Conservation (phyloP, 2,329 filamentous ascomycete species). For the Grosmannia penicillata region DNA sequence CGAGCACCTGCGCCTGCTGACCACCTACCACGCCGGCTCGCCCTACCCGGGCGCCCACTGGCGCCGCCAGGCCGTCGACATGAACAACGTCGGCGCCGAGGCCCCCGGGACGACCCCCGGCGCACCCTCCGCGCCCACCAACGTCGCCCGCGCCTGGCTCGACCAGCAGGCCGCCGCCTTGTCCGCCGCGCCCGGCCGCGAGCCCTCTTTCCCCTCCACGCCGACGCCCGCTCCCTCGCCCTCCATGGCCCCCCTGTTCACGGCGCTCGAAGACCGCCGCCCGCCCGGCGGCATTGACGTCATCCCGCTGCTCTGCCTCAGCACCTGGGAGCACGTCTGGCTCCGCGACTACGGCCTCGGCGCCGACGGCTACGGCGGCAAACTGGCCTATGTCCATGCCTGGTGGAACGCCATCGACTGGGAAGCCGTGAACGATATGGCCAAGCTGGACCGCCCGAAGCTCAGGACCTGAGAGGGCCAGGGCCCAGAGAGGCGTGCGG, state of each 20-base stretch:
- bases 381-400: conserved; percentile 56
- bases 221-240: no score
- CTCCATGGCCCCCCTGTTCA: not conserved
- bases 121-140: not conserved
- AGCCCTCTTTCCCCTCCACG: no score
- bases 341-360: conserved; percentile 61
- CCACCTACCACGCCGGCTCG: conserved; percentile 82
- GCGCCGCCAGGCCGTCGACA: conserved; percentile 53
- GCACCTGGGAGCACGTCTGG: conserved; percentile 94
- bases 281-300: conserved; percentile 55
- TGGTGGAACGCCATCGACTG: conserved; percentile 91
- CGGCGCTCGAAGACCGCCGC: conserved; percentile 17
- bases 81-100: conserved; percentile 44
- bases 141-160: conserved; percentile 21
- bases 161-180: conserved; percentile 20
- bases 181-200: conserved; percentile 5
- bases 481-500: no score
- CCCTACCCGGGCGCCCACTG: conserved; percentile 78
- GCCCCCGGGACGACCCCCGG: conserved; percentile 2
- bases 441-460: conserved; percentile 15
- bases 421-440: conserved; percentile 46
- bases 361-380: conserved; percentile 48
- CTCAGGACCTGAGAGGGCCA: conserved; percentile 6
- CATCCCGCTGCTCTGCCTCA: conserved; percentile 73
- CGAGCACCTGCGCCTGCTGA: conserved; percentile 48